Base-by-base conservation (phyloP, 768 basidiomycete genomes). In the Cystofilobasidium macerans region DNA sequence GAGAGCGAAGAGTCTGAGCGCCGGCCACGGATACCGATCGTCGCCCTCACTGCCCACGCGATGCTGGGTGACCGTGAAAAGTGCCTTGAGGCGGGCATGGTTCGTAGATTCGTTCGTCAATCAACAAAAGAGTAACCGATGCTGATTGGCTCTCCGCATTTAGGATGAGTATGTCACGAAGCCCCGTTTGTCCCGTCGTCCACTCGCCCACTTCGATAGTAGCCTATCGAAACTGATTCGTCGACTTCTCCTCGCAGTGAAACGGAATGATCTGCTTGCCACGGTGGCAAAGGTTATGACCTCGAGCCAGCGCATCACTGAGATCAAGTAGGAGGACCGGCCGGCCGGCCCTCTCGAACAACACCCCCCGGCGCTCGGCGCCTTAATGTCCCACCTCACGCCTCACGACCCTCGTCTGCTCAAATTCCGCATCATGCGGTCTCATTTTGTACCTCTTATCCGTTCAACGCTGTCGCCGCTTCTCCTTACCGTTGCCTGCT, bases 41-140 rank as follows among this genome's bases (percentile, higher is more conserved):
- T 98, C 71, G 95, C 95, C 0, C 79, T 99, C 45, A 98, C 95
- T 1, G 94, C 94, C 3, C 94, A 99, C 77, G 94, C 94, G 58
- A 97, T 76, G 75, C 73, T 76, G 56, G 69, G 76, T 11, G 76
- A 77, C 66, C 74, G 75, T 40, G 76, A 77, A 54, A 68, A 73
- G 62, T 77, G 76, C 69, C 63, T 77, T 1, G 72, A 72, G 30
- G 76, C 76, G 0, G 75, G 75, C 36, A 71, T 71, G 70, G 71
- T 62, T 13, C 66, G 64, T 69, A 48, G 36, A 60, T 18, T 20
- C n/a, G 20, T 42, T 22, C 45, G 40, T 65, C n/a, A n/a, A n/a
- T n/a, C n/a, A n/a, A n/a, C n/a, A n/a, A n/a, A n/a, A n/a, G n/a
- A n/a, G n/a, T n/a, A n/a, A n/a, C 3, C 14, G 14, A 16, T 4